phyloP scores from a whole-genome alignment of 495 filamentous ascomycete species.

The Tuber indicum region DNA sequence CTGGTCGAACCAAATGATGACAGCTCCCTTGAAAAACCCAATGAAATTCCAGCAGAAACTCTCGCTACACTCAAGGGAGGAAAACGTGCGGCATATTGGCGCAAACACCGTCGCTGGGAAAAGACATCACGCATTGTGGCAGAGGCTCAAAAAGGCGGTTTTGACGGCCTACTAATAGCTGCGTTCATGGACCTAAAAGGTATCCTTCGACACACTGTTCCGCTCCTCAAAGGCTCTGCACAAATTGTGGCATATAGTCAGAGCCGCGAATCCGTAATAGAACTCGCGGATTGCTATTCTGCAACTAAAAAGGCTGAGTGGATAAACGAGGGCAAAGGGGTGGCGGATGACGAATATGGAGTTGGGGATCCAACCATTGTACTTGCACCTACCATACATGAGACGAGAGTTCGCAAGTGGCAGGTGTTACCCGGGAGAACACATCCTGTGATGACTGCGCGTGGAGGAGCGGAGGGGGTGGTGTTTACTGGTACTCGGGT shows the following conservation, averaged over 20 bases:
- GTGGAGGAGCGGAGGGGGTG: constrained; percentile 84
- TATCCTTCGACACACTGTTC: constrained; percentile 65
- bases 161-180: constrained; percentile 75
- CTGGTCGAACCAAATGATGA: constrained; percentile 68
- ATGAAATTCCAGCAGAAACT: constrained; percentile 51
- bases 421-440: constrained; percentile 89
- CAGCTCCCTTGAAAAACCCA: constrained; percentile 58
- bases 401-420: constrained; percentile 64
- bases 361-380: constrained; percentile 76
- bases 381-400: constrained; percentile 73
- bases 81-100: constrained; percentile 71
- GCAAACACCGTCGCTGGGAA: constrained; percentile 77
- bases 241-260: constrained; percentile 78
- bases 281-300: constrained; percentile 72
- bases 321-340: constrained; percentile 12
- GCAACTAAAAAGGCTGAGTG: constrained; percentile 53
- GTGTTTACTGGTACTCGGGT: constrained; percentile 78
- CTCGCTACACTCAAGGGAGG: constrained; percentile 63
- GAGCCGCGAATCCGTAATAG: constrained; percentile 65
- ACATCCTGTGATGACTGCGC: constrained; percentile 84
- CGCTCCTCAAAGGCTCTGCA: constrained; percentile 73
- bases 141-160: constrained; percentile 64
- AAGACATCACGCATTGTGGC: constrained; percentile 61
- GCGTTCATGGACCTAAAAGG: constrained; percentile 71
- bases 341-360: constrained; percentile 50